Evolutionary conservation across 345 rosid genomes (phyloP).

Genomic region (Salix brachista): DNA sequence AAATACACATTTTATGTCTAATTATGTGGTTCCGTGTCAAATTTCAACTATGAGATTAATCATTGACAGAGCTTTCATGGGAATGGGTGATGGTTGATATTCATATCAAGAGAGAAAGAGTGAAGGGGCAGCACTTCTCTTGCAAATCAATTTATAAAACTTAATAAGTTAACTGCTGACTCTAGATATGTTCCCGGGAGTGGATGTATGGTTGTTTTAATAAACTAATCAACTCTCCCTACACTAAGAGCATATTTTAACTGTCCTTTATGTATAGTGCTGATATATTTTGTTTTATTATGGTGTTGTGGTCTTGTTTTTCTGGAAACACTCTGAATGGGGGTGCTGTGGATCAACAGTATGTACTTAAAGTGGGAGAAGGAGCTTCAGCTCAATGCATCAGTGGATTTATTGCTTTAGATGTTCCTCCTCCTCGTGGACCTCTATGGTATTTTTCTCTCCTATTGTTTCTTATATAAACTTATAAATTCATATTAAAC

Average conservation of each 20-base stretch:
- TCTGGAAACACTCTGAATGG: background rate
- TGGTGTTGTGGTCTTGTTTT: background rate
- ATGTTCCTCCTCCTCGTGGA: constrained; percentile 29
- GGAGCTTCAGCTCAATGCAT: constrained; percentile 32
- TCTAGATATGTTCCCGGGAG: background rate
- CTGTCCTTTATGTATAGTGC: background rate
- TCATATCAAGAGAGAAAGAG: background rate
- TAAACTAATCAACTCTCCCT: background rate
- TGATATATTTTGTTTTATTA: background rate
- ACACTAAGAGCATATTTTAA: background rate
- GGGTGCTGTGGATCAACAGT: constrained; percentile 15
- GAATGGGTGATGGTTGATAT: background rate
- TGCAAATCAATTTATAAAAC: background rate
- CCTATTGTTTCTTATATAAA: background rate
- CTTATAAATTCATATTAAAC: background rate
- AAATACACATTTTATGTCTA: background rate
- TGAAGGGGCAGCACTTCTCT: background rate
- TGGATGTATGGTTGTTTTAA: background rate
- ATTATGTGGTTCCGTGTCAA: background rate
- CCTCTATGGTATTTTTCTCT: constrained; percentile 27
- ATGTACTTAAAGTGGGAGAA: constrained; percentile 30
- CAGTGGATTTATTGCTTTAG: constrained; percentile 29
- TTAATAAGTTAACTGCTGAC: background rate
- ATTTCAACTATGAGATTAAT: background rate
- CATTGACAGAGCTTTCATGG: no score